Base-by-base conservation (phyloP, 768 basidiomycete species). In the Auriscalpium vulgare region DNA sequence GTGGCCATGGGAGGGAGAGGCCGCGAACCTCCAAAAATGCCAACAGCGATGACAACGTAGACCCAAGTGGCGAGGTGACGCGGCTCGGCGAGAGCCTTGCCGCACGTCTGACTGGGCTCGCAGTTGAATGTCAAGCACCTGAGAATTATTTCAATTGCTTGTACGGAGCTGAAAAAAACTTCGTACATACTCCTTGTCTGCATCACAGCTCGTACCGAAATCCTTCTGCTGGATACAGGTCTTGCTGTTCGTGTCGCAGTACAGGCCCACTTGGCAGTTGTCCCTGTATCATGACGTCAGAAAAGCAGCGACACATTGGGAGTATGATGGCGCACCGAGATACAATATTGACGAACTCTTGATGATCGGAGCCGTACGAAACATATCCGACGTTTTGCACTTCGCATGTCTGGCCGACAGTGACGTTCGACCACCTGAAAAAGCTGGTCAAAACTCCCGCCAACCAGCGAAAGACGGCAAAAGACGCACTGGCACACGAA, bases 51-150 rank as follows among this genome's bases (percentile, higher is more conserved):
- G 37, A 89, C 65, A 44, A 80, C 71, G 65, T 93, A 92, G 5
- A 91, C 83, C 81, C 82, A 90, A 16, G 71, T 67, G 6, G 77
- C 75, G 47, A 89, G 81, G 50, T 86, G 78, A 47, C 79, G 78
- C 23, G 88, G 82, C 2, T 77, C 71, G 40, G 84, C 78, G 5
- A 85, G 78, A 46, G 77, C 70, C 47, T 65, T 62, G 29, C 85
- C 88, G 65, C 92, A 94, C n/a, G 75, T 71, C 4, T 81, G 80
- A 57, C 68, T 71, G 19, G 71, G 67, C 16, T 79, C 63, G 67
- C 92, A 94, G 69, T 93, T 91, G 76, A 81, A 87, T 0, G 87
- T 84, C 47, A 69, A 65, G 62, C 92, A 92, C 70, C 90, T 91
- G 56, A 51, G 34, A 73, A n/a, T 55, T 78, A 76, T 68, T 77